Evolutionary conservation across 208 protist genomes (phyloP), one percentile per base, ranked within the genome.

Genomic region (Acanthamoeba quina): DNA sequence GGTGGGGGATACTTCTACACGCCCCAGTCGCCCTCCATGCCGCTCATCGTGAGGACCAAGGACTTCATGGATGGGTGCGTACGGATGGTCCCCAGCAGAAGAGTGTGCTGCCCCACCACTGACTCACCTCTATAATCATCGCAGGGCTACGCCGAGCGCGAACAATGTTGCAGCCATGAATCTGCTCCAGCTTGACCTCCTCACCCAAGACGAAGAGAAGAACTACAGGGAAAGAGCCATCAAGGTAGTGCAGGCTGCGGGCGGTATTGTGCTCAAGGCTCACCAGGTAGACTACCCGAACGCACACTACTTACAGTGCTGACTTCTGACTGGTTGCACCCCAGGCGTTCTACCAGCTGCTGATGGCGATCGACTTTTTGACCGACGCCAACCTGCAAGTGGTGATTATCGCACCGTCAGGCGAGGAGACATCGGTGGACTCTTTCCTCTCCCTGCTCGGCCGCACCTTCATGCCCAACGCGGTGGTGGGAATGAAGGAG

Each of bases 1-100:
- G 62, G 44, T 24, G 88, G 88, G 37, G 88, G 88, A 21, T 92
- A 92, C 29, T 92, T 80, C 88, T 92, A 64, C 44, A 92, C 88
- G 29, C 88, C 88, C 3, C 26, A 52, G 5, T 56, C 24, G 10
- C 34, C 64, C 10, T 21, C 34, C 13, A 70, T 92, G 56, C 88
- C 88, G 9, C 88, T 92, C 34, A 92, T 92, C 64, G 66, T 78
- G 13, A 34, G 88, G 41, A 80, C 88, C 26, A 92, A 92, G 41
- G 88, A 92, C 31, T 92, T 92, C 88, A 92, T 78, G 64, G 88
- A 92, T 41, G 88, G 88, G 64, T 78, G 21, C 15, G 82, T 5
- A 62, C n/a, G 64, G 11, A 5, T 72, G 64, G 3, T 72, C 31
- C 1, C 76, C 9, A 64, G 21, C 26, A n/a, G n/a, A n/a, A 47